Evolutionary conservation across 805 yeast species (phyloP).

Genomic region (Monosporozyma solicola): DNA sequence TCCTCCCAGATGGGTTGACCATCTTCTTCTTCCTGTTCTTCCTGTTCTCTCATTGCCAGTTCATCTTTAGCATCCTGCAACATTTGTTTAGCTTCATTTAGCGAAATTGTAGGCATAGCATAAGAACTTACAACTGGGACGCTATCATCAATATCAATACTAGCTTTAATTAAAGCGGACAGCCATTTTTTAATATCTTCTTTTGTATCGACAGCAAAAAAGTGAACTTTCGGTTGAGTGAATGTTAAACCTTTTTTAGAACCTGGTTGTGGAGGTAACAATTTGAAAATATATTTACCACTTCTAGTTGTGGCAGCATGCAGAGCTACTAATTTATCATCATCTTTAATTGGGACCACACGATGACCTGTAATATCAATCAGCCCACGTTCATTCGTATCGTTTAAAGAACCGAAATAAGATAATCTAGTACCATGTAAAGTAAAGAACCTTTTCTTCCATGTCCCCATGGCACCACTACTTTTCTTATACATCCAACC

Average conservation of each 20-base stretch:
- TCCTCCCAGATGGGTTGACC: conserved; percentile 27
- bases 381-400: conserved; percentile 77
- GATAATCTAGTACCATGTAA: conserved; percentile 89
- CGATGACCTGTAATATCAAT: conserved; percentile 93
- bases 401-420: conserved; percentile 69
- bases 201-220: conserved; percentile 84
- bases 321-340: conserved; percentile 74
- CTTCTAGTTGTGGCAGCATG: conserved; percentile 90
- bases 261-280: conserved; percentile 96
- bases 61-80: conserved; percentile 74
- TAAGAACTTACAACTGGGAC: conserved; percentile 92
- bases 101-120: conserved; percentile 84
- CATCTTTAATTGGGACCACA: conserved; percentile 74
- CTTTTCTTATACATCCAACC: conserved; percentile 98
- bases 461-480: conserved; percentile 67
- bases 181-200: conserved; percentile 94
- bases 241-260: conserved; percentile 90
- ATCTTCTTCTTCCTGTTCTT: conserved; percentile 26
- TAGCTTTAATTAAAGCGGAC: conserved; percentile 88
- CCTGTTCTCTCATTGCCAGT: conserved; percentile 45
- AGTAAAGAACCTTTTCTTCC: conserved; percentile 81
- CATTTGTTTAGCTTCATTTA: conserved; percentile 78
- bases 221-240: conserved; percentile 92
- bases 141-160: conserved; percentile 87
- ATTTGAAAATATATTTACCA: conserved; percentile 83